Percentiles rank a stretch among this genome's conserved stretches.
phyloP scores from a whole-genome alignment of 148 eudicot species.

The Chenopodium suecicum region DNA sequence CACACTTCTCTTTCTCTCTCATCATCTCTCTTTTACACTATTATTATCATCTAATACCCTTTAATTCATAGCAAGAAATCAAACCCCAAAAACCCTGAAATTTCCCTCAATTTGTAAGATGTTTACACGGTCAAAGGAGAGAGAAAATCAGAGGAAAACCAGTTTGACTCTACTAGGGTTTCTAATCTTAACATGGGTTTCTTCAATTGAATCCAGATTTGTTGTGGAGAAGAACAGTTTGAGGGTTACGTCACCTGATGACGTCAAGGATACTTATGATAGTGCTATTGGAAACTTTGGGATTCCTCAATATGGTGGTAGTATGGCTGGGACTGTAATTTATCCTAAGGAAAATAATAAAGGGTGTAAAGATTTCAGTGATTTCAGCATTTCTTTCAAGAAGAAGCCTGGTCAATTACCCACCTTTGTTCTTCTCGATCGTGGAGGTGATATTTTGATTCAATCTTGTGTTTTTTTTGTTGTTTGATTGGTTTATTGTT shows the following conservation, averaged over 20 bases:
- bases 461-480: not conserved
- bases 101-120: not conserved
- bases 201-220: constrained; percentile 44
- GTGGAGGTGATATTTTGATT: constrained; percentile 55
- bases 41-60: not conserved
- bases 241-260: constrained; percentile 68
- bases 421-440: constrained; percentile 74
- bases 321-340: constrained; percentile 73
- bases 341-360: constrained; percentile 75
- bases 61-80: not conserved
- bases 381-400: constrained; percentile 57
- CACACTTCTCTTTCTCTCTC: not conserved
- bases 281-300: constrained; percentile 93
- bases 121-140: constrained; percentile 15
- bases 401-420: constrained; percentile 85
- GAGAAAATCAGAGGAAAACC: not conserved
- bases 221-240: constrained; percentile 92
- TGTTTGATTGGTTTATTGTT: not conserved
- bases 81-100: not conserved
- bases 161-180: constrained; percentile 42
- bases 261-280: constrained; percentile 68
- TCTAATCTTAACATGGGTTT: constrained; percentile 29
- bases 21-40: not conserved
- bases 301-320: constrained; percentile 84
- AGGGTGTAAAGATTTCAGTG: constrained; percentile 59